These are phyloP conservation scores for Yamadazyma paraphyllophila DNA, from an alignment of 805 yeast genomes.

Conservation along the genomic window DNA sequence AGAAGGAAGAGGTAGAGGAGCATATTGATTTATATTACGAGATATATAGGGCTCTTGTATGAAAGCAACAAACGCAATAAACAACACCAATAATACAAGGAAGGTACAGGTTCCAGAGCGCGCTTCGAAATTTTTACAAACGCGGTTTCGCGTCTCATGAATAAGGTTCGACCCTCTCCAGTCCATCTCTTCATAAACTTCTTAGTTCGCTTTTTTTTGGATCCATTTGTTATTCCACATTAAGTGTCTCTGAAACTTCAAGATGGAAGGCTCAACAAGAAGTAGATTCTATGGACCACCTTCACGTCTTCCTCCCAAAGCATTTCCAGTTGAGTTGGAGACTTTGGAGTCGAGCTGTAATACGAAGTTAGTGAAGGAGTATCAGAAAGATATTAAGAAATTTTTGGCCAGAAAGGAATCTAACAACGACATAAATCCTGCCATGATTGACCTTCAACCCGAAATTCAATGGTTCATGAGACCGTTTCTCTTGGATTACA, in stretches of 20 bases:
- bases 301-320: conserved; percentile 24
- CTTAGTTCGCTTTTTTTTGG: conserved; percentile 1
- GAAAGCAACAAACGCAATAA: too few relatives aligned
- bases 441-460: conserved; percentile 50
- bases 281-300: conserved; percentile 22
- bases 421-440: conserved; percentile 41
- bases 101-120: not conserved
- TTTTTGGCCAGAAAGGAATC: conserved; percentile 43
- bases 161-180: conserved; percentile 3
- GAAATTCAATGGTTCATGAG: conserved; percentile 51
- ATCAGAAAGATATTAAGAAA: conserved; percentile 34
- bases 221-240: not conserved
- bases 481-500: conserved; percentile 42
- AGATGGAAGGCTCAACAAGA: conserved; percentile 1
- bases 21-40: conserved; percentile 36
- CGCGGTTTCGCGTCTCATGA: conserved; percentile 7
- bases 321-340: conserved; percentile 46
- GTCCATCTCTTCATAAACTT: conserved; percentile 5
- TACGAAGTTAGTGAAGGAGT: conserved; percentile 42
- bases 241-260: not conserved
- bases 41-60: too few relatives aligned
- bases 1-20: conserved; percentile 43
- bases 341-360: conserved; percentile 47
- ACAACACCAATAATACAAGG: not conserved
- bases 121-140: not conserved